These are phyloP conservation scores for Corallochytrium limacisporum DNA, from an alignment of 78 protist genomes.

Conservation along the genomic window DNA sequence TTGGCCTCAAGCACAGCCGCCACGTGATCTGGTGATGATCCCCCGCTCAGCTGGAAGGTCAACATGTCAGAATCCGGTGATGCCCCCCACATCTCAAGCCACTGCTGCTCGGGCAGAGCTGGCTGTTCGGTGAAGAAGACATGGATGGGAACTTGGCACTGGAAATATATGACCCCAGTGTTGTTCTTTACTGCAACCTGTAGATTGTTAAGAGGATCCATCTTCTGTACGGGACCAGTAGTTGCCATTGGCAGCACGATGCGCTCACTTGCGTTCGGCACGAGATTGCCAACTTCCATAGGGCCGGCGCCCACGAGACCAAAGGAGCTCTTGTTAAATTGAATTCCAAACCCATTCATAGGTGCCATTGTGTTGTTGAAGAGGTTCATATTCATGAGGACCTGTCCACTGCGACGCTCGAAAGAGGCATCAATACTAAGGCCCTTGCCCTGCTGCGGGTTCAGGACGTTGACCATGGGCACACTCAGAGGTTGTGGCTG, in stretches of 20 bases:
- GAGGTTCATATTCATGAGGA: constrained; percentile 18
- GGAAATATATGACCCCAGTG: constrained; percentile 14
- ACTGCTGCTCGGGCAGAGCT: not conserved
- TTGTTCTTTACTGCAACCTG: constrained; percentile 56
- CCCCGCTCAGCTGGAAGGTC: no score
- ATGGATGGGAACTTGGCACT: not conserved
- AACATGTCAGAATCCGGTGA: not conserved
- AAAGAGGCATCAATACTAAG: constrained; percentile 26
- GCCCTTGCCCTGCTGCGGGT: constrained; percentile 36
- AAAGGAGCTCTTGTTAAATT: constrained; percentile 34
- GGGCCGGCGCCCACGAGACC: not conserved
- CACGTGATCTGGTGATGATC: no score
- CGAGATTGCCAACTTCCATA: not conserved
- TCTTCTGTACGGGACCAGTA: not conserved
- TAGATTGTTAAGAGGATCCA: not conserved
- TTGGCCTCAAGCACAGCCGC: no score
- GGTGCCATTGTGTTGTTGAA: constrained; percentile 22
- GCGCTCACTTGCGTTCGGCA: constrained; percentile 8
- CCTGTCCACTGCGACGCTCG: constrained; percentile 2
- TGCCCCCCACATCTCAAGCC: not conserved
- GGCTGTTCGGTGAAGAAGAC: constrained; percentile 15
- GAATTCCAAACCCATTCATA: constrained; percentile 17
- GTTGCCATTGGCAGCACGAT: not conserved
- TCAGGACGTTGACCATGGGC: not conserved
- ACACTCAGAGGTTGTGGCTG: not conserved